Conservation (phyloP, 345 rosid species). For the Populus ilicifolia region DNA sequence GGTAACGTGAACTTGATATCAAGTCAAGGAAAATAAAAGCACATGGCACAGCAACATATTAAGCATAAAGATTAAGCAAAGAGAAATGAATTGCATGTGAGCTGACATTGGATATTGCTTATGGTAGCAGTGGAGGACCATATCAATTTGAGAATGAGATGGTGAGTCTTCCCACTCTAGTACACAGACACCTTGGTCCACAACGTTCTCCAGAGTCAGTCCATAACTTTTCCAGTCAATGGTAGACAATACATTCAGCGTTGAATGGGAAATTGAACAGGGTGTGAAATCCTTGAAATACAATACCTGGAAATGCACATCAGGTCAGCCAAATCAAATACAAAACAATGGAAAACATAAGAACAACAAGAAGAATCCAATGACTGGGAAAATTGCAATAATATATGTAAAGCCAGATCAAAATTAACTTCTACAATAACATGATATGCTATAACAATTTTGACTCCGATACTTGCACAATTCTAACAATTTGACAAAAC, state of each 20-base stretch:
- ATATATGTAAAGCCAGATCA: too few species aligned
- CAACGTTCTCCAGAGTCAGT: constrained; percentile 42
- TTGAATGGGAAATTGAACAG: constrained; percentile 41
- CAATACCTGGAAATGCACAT: constrained; percentile 53
- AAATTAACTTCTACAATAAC: too few species aligned
- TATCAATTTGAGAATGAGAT: constrained; percentile 41
- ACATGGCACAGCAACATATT: background rate
- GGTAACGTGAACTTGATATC: constrained; percentile 28
- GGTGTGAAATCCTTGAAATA: constrained; percentile 69
- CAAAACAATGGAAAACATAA: background rate
- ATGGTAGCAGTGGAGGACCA: constrained; percentile 67
- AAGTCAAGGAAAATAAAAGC: constrained; percentile 39
- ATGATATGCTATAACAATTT: background rate
- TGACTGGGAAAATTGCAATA: background rate
- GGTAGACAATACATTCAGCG: constrained; percentile 52
- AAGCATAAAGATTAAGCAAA: background rate
- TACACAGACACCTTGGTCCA: constrained; percentile 43
- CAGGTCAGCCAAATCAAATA: constrained; percentile 11
- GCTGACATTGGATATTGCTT: constrained; percentile 47
- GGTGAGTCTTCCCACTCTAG: constrained; percentile 75
- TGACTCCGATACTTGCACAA: background rate
- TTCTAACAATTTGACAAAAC: background rate
- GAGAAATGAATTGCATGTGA: constrained; percentile 5
- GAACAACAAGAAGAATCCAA: background rate
- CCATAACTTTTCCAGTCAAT: constrained; percentile 89